Percentiles rank a stretch among this genome's conserved stretches.
Evolutionary conservation across 345 rosid species (phyloP).

Genomic region (Fremontodendron californicum): DNA sequence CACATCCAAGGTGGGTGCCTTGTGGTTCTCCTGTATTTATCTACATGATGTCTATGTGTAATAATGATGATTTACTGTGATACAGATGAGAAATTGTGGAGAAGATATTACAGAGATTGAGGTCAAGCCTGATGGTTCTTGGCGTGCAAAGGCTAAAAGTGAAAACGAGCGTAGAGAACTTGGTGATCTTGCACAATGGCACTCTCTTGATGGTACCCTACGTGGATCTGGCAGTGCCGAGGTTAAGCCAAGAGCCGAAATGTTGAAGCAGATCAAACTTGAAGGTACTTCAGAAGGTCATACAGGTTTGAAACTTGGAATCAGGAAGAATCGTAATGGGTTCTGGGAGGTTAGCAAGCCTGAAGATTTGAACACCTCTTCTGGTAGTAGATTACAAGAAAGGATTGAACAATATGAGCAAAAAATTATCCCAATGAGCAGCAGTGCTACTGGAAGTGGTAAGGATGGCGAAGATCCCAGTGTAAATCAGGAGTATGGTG

Average conservation of each 20-base stretch:
- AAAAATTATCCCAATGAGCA: conserved; percentile 76
- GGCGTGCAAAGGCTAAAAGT: conserved; percentile 85
- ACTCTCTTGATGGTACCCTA: conserved; percentile 65
- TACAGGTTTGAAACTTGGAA: conserved; percentile 79
- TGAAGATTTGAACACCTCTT: conserved; percentile 49
- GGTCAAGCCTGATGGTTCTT: conserved; percentile 33
- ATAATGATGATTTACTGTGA: neutral
- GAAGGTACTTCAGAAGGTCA: conserved; percentile 76
- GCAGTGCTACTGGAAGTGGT: conserved; percentile 89
- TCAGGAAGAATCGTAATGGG: conserved; percentile 81
- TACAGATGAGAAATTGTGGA: conserved; percentile 80
- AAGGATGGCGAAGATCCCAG: conserved; percentile 92
- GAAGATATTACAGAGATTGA: conserved; percentile 38
- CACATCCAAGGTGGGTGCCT: conserved; percentile 57
- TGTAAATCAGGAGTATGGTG: conserved; percentile 88
- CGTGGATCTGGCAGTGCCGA: conserved; percentile 39
- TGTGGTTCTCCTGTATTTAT: conserved; percentile 3
- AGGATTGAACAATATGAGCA: conserved; percentile 43
- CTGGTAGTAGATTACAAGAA: conserved; percentile 60
- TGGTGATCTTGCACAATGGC: conserved; percentile 85
- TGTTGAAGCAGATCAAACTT: conserved; percentile 50
- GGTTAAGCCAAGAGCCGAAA: conserved; percentile 45
- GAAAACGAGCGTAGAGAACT: conserved; percentile 73
- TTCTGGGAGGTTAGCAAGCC: conserved; percentile 89
- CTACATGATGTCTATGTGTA: neutral